Conservation (phyloP, 1,284 basidiomycete genomes). For the Cutaneotrichosporon cutaneum region DNA sequence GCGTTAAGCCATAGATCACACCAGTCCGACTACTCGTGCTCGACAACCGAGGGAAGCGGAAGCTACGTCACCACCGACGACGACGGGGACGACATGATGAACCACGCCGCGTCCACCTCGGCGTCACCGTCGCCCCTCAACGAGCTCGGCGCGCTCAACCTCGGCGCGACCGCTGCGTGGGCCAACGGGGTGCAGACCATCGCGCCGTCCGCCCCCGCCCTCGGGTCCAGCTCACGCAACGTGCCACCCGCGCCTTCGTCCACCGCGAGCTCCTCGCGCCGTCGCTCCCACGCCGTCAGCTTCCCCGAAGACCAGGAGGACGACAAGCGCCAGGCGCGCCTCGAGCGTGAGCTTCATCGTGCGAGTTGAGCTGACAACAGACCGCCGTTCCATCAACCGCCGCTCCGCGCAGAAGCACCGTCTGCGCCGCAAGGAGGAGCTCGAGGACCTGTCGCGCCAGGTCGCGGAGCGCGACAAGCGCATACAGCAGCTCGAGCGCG, state of each 20-base stretch:
- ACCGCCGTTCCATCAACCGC: slow-evolving; percentile 29
- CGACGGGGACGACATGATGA: slow-evolving; percentile 13
- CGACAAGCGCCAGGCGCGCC: slow-evolving; percentile 18
- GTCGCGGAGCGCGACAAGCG: slow-evolving; percentile 20
- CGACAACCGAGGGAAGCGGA: slow-evolving; percentile 10
- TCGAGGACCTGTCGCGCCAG: slow-evolving; percentile 18
- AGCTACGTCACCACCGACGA: slow-evolving; percentile 21
- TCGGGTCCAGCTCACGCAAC: slow-evolving; percentile 13
- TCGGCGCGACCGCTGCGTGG: background rate
- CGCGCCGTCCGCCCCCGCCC: slow-evolving; percentile 13
- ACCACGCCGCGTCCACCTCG: slow-evolving; percentile 13
- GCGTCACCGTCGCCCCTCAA: slow-evolving; percentile 15
- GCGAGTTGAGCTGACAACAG: slow-evolving; percentile 12
- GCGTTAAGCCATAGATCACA: slow-evolving; percentile 14
- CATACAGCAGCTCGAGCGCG: slow-evolving; percentile 21
- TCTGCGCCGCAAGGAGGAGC: slow-evolving; percentile 27
- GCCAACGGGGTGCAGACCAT: slow-evolving; percentile 15
- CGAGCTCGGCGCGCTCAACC: slow-evolving; percentile 19
- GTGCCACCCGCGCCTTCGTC: background rate
- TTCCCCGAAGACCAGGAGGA: slow-evolving; percentile 13
- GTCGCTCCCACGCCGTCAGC: slow-evolving; percentile 6
- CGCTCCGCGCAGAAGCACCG: slow-evolving; percentile 30
- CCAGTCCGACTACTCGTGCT: slow-evolving; percentile 11
- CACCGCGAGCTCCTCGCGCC: background rate
- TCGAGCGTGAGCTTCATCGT: slow-evolving; percentile 20